Percentiles rank a stretch among this genome's conserved stretches.
phyloP scores from a whole-genome alignment of 1,284 basidiomycete genomes.

The Ustilago cynodontis region DNA sequence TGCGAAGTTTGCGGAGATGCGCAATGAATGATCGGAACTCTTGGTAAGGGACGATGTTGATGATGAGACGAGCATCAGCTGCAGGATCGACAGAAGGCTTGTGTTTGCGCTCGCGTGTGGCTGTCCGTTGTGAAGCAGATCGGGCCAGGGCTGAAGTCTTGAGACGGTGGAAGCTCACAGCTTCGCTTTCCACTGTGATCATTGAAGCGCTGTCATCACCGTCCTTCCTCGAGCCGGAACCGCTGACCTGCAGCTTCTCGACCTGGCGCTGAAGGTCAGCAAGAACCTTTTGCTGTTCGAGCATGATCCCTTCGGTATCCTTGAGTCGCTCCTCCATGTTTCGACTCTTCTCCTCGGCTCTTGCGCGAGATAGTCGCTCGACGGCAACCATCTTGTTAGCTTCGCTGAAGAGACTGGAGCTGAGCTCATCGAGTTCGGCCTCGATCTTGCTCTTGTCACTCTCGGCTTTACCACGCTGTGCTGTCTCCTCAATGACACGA shows the following conservation, averaged over 20 bases:
- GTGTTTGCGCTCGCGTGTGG: constrained; percentile 28
- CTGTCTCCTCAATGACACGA: constrained; percentile 91
- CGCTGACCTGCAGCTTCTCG: constrained; percentile 73
- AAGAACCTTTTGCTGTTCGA: constrained; percentile 73
- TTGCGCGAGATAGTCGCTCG: constrained; percentile 80
- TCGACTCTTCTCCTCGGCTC: constrained; percentile 84
- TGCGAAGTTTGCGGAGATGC: constrained; percentile 81
- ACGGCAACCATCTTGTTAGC: constrained; percentile 78
- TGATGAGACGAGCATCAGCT: constrained; percentile 50
- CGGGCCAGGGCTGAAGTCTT: constrained; percentile 42
- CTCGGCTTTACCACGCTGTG: constrained; percentile 85
- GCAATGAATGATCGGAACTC: constrained; percentile 87
- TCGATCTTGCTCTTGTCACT: constrained; percentile 76
- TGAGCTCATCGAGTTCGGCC: constrained; percentile 83
- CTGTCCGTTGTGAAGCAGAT: constrained; percentile 37
- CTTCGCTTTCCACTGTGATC: constrained; percentile 37
- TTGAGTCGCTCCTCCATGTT: constrained; percentile 84
- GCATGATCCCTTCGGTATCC: constrained; percentile 79
- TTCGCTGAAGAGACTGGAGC: constrained; percentile 76
- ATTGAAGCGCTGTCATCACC: constrained; percentile 33
- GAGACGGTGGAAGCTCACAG: constrained; percentile 50
- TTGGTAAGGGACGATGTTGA: constrained; percentile 77
- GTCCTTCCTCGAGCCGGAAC: constrained; percentile 24
- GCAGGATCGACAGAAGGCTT: constrained; percentile 29
- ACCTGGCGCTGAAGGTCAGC: constrained; percentile 85